Evolutionary conservation across 208 protist genomes (phyloP).

Genomic region (Tritrichomonas musculus): DNA sequence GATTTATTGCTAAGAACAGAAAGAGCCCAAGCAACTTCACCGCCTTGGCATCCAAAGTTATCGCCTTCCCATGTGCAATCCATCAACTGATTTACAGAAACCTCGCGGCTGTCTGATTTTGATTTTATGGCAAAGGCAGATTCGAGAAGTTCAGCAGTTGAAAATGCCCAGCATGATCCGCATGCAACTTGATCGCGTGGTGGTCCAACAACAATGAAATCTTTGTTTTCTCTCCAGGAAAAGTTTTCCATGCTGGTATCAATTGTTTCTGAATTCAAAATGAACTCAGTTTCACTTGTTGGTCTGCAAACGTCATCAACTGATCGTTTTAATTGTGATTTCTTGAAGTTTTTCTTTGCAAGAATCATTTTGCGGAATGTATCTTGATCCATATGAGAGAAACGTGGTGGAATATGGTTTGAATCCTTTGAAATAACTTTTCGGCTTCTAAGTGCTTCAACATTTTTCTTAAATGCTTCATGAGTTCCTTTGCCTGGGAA

Average conservation of each 20-base stretch:
- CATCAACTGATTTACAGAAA: slow-evolving; percentile 7
- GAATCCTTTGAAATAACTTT: too few relatives aligned
- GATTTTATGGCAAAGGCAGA: neutral
- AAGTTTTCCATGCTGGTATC: neutral
- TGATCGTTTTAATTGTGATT: neutral
- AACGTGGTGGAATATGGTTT: neutral
- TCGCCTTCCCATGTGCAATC: slow-evolving; percentile 22
- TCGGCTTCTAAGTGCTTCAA: neutral
- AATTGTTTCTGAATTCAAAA: neutral
- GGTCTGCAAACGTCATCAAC: neutral
- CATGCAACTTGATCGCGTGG: slow-evolving; percentile 23
- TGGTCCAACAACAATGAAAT: neutral
- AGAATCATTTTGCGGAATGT: neutral
- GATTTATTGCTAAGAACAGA: neutral
- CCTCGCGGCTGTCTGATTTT: neutral
- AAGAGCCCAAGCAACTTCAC: neutral
- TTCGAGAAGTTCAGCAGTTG: neutral
- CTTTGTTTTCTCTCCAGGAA: neutral
- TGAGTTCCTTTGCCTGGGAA: neutral
- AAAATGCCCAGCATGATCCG: slow-evolving; percentile 26
- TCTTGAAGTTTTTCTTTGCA: neutral
- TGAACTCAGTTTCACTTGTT: too few relatives aligned
- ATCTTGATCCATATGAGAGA: neutral
- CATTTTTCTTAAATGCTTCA: neutral
- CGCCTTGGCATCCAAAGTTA: neutral